Evolutionary conservation across 2,329 filamentous ascomycete genomes (phyloP).

Genomic region (Cladobotryum mycophilum): DNA sequence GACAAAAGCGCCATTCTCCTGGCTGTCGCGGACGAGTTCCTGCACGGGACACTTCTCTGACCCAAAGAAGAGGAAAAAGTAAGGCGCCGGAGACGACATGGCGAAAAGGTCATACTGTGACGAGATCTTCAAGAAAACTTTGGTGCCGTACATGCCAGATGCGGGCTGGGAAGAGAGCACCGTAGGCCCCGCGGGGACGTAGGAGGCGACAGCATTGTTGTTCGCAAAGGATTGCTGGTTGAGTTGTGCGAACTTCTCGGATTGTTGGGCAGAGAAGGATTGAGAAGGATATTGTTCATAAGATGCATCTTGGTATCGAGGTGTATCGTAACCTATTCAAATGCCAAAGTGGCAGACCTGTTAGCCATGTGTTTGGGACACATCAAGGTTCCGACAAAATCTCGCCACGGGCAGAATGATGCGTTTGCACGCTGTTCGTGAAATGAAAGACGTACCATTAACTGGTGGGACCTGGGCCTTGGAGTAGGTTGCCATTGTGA

Average conservation of each 20-base stretch:
- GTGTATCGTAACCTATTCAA: constrained; percentile 50
- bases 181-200: constrained; percentile 54
- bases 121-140: constrained; percentile 66
- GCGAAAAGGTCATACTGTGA: constrained; percentile 65
- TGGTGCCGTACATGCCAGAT: constrained; percentile 62
- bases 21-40: constrained; percentile 55
- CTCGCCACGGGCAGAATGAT: not conserved
- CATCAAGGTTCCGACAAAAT: not conserved
- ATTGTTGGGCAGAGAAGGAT: constrained; percentile 39
- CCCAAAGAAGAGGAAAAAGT: constrained; percentile 70
- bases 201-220: constrained; percentile 59
- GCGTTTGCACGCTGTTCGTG: constrained; percentile 13
- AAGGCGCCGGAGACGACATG: constrained; percentile 48
- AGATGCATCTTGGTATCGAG: constrained; percentile 52
- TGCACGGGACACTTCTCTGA: constrained; percentile 58
- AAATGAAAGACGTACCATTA: constrained; percentile 62
- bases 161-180: constrained; percentile 66
- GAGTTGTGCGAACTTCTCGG: constrained; percentile 46
- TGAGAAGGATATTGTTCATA: constrained; percentile 48
- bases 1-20: constrained; percentile 54
- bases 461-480: constrained; percentile 71
- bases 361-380: constrained; percentile 2
- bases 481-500: constrained; percentile 53
- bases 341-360: not conserved
- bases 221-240: constrained; percentile 52